Conservation (phyloP, 805 yeast genomes). For the Sugiyamaella valdiviana region DNA sequence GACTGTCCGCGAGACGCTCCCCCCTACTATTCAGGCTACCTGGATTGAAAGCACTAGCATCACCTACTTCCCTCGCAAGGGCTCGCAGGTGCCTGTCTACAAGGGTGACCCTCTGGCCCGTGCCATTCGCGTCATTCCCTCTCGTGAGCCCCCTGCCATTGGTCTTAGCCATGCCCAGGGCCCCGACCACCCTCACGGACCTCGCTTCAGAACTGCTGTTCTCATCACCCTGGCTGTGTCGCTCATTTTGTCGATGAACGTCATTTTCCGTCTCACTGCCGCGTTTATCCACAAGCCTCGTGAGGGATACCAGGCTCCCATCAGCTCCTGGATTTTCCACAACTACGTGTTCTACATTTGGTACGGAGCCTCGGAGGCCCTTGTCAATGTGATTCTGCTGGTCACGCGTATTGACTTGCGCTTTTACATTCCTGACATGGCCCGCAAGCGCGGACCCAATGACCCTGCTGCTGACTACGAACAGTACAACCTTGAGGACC, state of each 20-base stretch:
- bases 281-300: slow-evolving; percentile 23
- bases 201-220: slow-evolving; percentile 39
- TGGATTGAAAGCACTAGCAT: slow-evolving; percentile 66
- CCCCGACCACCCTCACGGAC: slow-evolving; percentile 30
- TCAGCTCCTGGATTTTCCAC: slow-evolving; percentile 26
- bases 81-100: slow-evolving; percentile 35
- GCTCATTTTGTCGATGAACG: slow-evolving; percentile 22
- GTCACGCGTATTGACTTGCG: slow-evolving; percentile 66
- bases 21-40: slow-evolving; percentile 51
- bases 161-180: slow-evolving; percentile 46
- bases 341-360: slow-evolving; percentile 59
- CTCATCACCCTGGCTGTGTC: slow-evolving; percentile 23
- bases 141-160: slow-evolving; percentile 40
- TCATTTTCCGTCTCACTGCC: slow-evolving; percentile 32
- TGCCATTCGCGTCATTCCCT: slow-evolving; percentile 56
- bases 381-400: slow-evolving; percentile 52
- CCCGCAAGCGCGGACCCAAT: slow-evolving; percentile 22
- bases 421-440: slow-evolving; percentile 69
- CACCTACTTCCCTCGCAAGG: slow-evolving; percentile 51
- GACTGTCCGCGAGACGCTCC: slow-evolving; percentile 23
- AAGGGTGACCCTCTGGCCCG: slow-evolving; percentile 41
- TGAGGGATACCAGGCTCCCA: slow-evolving; percentile 11
- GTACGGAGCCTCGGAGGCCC: slow-evolving; percentile 62
- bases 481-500: not conserved
- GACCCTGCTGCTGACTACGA: not conserved